phyloP scores from a whole-genome alignment of 768 basidiomycete genomes.

The Rhodotorula toruloides region DNA sequence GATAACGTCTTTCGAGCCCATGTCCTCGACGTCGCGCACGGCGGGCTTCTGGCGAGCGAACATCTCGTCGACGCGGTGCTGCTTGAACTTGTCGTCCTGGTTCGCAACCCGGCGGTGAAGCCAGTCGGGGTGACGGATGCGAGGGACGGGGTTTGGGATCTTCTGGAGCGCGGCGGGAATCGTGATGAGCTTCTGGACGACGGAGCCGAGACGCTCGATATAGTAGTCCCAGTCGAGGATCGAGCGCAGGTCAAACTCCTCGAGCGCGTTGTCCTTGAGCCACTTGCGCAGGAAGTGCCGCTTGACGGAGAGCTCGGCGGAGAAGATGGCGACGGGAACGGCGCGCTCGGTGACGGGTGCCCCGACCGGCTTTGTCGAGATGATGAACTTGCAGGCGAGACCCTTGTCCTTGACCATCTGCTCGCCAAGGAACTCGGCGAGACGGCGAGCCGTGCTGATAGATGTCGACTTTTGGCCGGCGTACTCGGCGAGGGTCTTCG shows the following conservation, averaged over 20 bases:
- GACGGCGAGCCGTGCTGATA: conserved; percentile 87
- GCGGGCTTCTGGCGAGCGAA: conserved; percentile 55
- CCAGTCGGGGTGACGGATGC: conserved; percentile 97
- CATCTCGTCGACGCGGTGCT: conserved; percentile 95
- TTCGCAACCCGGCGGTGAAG: conserved; percentile 82
- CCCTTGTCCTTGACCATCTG: conserved; percentile 99
- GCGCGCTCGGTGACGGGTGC: conserved; percentile 96
- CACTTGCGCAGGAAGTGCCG: conserved; percentile 86
- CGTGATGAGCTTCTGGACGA: conserved; percentile 97
- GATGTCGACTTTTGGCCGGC: conserved; percentile 95
- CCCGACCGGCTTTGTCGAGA: conserved; percentile 84
- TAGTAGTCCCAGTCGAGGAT: conserved; percentile 99
- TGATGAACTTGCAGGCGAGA: conserved; percentile 97
- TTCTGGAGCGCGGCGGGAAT: conserved; percentile 99
- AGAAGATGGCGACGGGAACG: conserved; percentile 94
- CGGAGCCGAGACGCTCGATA: conserved; percentile 92
- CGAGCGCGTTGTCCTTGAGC: conserved; percentile 85
- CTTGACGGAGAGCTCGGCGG: conserved; percentile 86
- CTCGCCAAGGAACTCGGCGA: conserved; percentile 94
- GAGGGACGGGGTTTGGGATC: conserved; percentile 89
- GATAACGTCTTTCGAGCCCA: conserved; percentile 42
- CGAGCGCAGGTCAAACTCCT: conserved; percentile 81
- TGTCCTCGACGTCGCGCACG: conserved; percentile 43
- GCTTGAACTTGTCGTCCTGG: conserved; percentile 91
- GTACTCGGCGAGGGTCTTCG: conserved; percentile 91